A percentile compares a stretch with the other conserved stretches of the same genome.
These are phyloP conservation scores for Chaetomium globosum DNA, from an alignment of 2,329 filamentous ascomycete genomes.

Conservation along the genomic window DNA sequence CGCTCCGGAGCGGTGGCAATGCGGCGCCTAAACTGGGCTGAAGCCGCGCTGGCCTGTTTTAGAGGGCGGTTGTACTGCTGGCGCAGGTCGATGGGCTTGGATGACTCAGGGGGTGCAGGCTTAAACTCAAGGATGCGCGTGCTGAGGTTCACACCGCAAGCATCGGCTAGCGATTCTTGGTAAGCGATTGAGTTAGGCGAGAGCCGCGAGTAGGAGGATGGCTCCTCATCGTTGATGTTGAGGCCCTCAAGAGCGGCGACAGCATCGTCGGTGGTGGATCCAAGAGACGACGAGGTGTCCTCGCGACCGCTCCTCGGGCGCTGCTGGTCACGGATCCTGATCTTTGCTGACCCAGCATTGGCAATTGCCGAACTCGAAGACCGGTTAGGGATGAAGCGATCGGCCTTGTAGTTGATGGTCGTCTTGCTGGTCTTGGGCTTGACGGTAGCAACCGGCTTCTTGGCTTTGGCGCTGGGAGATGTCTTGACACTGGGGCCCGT, in stretches of 20 bases:
- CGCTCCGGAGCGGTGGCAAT: conserved; percentile 94
- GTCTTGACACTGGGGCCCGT: conserved; percentile 68
- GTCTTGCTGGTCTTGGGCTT: conserved; percentile 68
- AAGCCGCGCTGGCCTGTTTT: conserved; percentile 71
- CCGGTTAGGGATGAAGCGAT: conserved; percentile 96
- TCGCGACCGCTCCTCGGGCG: conserved; percentile 70
- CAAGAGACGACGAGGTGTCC: conserved; percentile 75
- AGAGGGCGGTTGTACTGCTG: conserved; percentile 98
- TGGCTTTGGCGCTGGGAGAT: conserved; percentile 58
- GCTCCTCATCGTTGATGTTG: conserved; percentile 72
- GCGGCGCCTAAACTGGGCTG: conserved; percentile 86
- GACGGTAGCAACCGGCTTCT: conserved; percentile 57
- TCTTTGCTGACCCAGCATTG: conserved; percentile 80
- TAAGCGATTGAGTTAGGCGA: conserved; percentile 89
- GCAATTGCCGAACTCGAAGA: conserved; percentile 84
- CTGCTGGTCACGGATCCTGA: conserved; percentile 69
- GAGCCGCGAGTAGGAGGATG: conserved; percentile 70
- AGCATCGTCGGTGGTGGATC: conserved; percentile 78
- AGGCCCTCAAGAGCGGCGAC: conserved; percentile 78
- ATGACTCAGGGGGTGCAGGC: conserved; percentile 95
- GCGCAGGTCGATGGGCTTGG: conserved; percentile 94
- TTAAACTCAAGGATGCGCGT: conserved; percentile 98
- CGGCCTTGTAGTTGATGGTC: conserved; percentile 75
- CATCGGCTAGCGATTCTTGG: conserved; percentile 84
- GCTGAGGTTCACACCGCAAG: conserved; percentile 90